Evolutionary conservation across 148 eudicot species (phyloP).

Genomic region (Selenicereus undatus): DNA sequence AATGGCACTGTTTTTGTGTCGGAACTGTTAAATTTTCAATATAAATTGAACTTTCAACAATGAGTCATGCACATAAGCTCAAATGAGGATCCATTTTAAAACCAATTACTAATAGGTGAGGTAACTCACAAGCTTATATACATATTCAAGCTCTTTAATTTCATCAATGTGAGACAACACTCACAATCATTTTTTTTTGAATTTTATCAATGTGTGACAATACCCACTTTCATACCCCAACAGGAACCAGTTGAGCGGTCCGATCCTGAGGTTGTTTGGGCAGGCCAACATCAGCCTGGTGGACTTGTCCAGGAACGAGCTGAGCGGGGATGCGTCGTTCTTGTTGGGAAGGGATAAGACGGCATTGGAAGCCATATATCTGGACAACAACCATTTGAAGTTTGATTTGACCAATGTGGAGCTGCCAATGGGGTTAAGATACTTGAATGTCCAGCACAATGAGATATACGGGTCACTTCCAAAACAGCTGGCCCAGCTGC

Average conservation of each 20-base stretch:
- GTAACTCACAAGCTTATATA: too few species aligned
- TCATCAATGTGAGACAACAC: too few species aligned
- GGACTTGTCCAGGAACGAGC: neutral
- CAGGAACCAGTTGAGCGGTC: neutral
- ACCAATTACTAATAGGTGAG: too few species aligned
- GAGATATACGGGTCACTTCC: slow-evolving; percentile 45
- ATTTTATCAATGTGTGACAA: too few species aligned
- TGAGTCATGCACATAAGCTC: too few species aligned
- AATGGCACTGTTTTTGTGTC: neutral
- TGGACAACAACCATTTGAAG: slow-evolving; percentile 31
- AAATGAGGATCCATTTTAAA: too few species aligned
- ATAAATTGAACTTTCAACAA: too few species aligned
- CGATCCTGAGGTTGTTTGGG: neutral
- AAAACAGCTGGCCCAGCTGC: slow-evolving; percentile 14
- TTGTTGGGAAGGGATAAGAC: slow-evolving; percentile 11
- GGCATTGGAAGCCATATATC: neutral
- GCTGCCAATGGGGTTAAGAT: slow-evolving; percentile 21
- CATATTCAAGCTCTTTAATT: too few species aligned
- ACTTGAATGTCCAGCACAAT: slow-evolving; percentile 38
- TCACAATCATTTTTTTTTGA: too few species aligned
- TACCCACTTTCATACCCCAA: too few species aligned
- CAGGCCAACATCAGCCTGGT: neutral
- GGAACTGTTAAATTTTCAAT: too few species aligned
- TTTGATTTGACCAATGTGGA: slow-evolving; percentile 38
- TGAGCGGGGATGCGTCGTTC: slow-evolving; percentile 19